Conservation (phyloP, 129 eudicot species). For the Chrysanthemum lavandulifolium region DNA sequence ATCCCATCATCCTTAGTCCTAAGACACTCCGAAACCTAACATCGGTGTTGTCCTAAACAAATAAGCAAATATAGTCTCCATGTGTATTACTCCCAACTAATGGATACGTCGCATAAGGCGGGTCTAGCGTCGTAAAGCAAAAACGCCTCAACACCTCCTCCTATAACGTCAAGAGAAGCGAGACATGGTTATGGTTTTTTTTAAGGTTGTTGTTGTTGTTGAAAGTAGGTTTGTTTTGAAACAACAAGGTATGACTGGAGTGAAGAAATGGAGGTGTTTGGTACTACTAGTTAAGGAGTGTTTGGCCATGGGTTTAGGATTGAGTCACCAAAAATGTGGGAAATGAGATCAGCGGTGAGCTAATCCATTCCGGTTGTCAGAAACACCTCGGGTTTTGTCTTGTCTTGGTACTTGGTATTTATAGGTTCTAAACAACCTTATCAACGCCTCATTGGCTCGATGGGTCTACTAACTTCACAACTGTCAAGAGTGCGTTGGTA, state of each 20-base stretch:
- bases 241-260: neutral
- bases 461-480: neutral
- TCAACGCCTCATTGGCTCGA: neutral
- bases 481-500: too few species aligned
- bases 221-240: neutral
- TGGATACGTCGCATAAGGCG: conserved; percentile 67
- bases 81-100: conserved; percentile 58
- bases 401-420: too few species aligned
- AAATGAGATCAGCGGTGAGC: neutral
- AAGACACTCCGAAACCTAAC: too few species aligned
- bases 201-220: neutral
- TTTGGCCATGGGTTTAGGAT: conserved; percentile 37
- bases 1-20: too few species aligned
- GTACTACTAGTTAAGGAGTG: conserved; percentile 31
- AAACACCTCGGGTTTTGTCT: too few species aligned
- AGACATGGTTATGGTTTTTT: conserved; percentile 21
- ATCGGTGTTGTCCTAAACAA: conserved; percentile 64
- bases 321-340: conserved; percentile 1
- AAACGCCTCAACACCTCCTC: conserved; percentile 56
- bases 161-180: conserved; percentile 64
- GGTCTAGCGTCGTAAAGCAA: conserved; percentile 53
- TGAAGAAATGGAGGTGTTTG: conserved; percentile 14
- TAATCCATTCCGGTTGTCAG: conserved; percentile 12
- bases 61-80: conserved; percentile 85
- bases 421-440: neutral